These are phyloP conservation scores for Dendrocalamus latiflorus DNA, from an alignment of 202 grass and related monocot genomes.

Conservation along the genomic window DNA sequence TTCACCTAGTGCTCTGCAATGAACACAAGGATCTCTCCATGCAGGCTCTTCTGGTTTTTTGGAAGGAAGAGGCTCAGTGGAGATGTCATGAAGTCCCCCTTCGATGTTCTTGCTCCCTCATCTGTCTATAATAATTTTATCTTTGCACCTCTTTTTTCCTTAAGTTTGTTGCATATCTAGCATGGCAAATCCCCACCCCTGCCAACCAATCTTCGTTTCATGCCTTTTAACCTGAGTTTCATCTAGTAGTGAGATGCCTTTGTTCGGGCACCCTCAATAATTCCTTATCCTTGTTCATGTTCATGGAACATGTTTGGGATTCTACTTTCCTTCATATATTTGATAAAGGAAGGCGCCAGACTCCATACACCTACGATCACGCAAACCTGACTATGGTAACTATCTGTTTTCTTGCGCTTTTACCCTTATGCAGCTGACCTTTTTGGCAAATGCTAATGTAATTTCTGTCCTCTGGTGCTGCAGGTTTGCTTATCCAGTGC, in stretches of 20 bases:
- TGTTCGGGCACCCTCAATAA: not conserved
- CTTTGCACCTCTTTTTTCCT: not conserved
- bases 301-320: slow-evolving; percentile 2
- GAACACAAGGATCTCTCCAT: slow-evolving; percentile 4
- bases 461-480: not conserved
- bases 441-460: not conserved
- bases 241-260: not conserved
- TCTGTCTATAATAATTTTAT: slow-evolving; percentile 11
- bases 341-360: not conserved
- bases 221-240: not conserved
- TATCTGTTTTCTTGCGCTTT: not conserved
- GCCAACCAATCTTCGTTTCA: not conserved
- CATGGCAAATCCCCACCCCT: slow-evolving; percentile 7
- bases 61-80: slow-evolving; percentile 51
- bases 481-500: slow-evolving; percentile 24
- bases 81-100: slow-evolving; percentile 26
- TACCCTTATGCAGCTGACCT: not conserved
- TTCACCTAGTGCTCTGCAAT: slow-evolving; percentile 37
- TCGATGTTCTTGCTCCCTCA: not conserved
- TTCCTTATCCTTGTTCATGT: not conserved
- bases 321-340: not conserved
- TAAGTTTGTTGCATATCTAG: slow-evolving; percentile 23
- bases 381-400: slow-evolving; percentile 28
- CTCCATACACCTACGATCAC: not conserved
- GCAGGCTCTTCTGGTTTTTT: slow-evolving; percentile 78